Evolutionary conservation across 164 flowering plant genomes (phyloP).

Genomic region (Tetracentron sinense): DNA sequence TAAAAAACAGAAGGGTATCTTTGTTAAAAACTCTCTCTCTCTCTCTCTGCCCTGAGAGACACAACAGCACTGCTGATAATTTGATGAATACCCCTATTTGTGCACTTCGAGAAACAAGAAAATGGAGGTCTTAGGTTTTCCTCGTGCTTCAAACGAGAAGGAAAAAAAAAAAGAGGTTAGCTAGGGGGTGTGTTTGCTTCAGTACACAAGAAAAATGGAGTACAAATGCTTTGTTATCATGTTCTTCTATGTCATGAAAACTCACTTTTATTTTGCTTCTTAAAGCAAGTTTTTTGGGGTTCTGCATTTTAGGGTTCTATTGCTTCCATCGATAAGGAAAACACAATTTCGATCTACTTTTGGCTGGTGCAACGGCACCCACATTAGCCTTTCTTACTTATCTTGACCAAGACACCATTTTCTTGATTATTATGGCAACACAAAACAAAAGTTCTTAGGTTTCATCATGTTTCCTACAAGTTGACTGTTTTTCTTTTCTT

Average conservation of each 20-base stretch:
- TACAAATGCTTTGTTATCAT: neutral
- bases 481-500: neutral
- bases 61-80: neutral
- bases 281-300: too few species aligned
- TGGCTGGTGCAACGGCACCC: neutral
- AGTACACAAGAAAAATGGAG: neutral
- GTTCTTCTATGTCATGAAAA: neutral
- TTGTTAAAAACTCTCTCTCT: neutral
- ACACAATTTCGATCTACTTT: neutral
- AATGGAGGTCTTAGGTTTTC: neutral
- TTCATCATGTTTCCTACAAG: neutral
- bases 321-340: too few species aligned
- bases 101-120: neutral
- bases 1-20: neutral
- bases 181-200: neutral
- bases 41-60: neutral
- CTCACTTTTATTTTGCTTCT: neutral
- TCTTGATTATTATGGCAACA: neutral
- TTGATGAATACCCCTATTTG: neutral
- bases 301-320: too few species aligned
- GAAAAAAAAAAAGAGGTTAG: too few species aligned
- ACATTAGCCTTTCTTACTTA: neutral
- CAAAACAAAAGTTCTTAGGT: neutral
- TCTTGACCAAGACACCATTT: too few species aligned
- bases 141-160: too few species aligned